Conservation (phyloP, 805 yeast species). For the Zygosaccharomyces pseudorouxii region DNA sequence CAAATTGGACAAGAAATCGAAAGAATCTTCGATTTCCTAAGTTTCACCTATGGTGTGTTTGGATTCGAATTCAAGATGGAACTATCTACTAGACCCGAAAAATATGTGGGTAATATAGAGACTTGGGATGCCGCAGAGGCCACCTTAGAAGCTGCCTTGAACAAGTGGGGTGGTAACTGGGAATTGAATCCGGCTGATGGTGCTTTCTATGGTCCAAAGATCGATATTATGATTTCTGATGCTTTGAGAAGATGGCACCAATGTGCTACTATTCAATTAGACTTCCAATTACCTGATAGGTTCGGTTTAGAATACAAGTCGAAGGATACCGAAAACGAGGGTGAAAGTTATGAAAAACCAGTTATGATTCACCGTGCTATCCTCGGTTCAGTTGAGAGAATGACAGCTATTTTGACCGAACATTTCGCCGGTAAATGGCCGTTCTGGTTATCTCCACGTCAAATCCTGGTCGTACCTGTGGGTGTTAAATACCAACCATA, state of each 20-base stretch:
- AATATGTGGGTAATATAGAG: conserved; percentile 88
- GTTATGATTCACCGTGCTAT: conserved; percentile 99
- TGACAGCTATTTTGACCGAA: conserved; percentile 97
- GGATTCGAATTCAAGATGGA: conserved; percentile 97
- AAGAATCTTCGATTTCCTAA: conserved; percentile 79
- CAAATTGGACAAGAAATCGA: conserved; percentile 86
- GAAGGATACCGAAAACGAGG: conserved; percentile 43
- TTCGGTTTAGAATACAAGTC: conserved; percentile 86
- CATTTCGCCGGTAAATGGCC: conserved; percentile 99
- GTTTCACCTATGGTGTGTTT: conserved; percentile 81
- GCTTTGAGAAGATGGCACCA: conserved; percentile 96
- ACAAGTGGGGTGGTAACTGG: conserved; percentile 86
- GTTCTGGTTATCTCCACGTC: conserved; percentile 99
- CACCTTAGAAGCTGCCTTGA: conserved; percentile 76
- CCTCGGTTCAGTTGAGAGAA: conserved; percentile 96
- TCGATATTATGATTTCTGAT: conserved; percentile 92
- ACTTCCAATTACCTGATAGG: conserved; percentile 95
- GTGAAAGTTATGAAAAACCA: conserved; percentile 70
- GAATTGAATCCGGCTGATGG: conserved; percentile 96
- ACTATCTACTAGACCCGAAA: conserved; percentile 95
- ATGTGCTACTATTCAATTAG: conserved; percentile 98
- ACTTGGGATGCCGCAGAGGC: conserved; percentile 92
- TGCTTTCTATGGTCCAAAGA: conserved; percentile 93
- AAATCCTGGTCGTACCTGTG: conserved; percentile 91
- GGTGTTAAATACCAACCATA: conserved; percentile 90